A percentile compares a stretch with the other conserved stretches of the same genome.
Evolutionary conservation across 2,329 filamentous ascomycete genomes (phyloP).

Genomic region (Xylaria sp.): DNA sequence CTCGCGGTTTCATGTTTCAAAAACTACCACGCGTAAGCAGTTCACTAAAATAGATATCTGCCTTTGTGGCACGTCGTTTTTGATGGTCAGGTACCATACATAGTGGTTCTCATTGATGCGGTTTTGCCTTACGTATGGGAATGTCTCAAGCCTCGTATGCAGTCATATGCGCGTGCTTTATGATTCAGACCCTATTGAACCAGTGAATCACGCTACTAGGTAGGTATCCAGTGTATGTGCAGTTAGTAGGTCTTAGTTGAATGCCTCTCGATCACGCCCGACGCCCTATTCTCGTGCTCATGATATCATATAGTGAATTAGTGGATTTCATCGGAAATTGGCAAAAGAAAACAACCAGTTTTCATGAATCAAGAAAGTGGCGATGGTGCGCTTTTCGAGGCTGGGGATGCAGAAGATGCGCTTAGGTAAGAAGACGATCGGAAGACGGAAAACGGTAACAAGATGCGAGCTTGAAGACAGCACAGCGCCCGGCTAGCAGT

Average conservation of each 20-base stretch:
- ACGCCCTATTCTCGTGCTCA: background rate
- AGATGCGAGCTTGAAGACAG: constrained; percentile 18
- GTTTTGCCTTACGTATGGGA: background rate
- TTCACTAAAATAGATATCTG: constrained; percentile 2
- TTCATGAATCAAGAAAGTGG: constrained; percentile 2
- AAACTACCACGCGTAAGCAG: constrained; percentile 16
- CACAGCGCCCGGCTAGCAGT: background rate
- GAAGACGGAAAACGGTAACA: constrained; percentile 21
- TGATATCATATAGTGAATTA: constrained; percentile 5
- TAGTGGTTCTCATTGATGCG: background rate
- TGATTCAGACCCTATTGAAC: constrained; percentile 7
- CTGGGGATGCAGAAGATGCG: constrained; percentile 11
- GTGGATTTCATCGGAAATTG: constrained; percentile 22
- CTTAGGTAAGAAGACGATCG: constrained; percentile 22
- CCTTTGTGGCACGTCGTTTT: constrained; percentile 1
- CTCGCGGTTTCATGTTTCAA: constrained; percentile 3
- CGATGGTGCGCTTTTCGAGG: constrained; percentile 1
- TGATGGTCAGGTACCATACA: background rate
- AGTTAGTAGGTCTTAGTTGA: background rate
- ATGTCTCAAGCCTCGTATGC: background rate
- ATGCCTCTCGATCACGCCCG: background rate
- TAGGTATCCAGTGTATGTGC: background rate
- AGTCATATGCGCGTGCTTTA: constrained; percentile 14
- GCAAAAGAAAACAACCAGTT: constrained; percentile 10
- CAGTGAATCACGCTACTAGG: background rate